Evolutionary conservation across 2,329 filamentous ascomycete species (phyloP), one percentile per base, ranked within the genome.

Genomic region (Fusarium sp.): DNA sequence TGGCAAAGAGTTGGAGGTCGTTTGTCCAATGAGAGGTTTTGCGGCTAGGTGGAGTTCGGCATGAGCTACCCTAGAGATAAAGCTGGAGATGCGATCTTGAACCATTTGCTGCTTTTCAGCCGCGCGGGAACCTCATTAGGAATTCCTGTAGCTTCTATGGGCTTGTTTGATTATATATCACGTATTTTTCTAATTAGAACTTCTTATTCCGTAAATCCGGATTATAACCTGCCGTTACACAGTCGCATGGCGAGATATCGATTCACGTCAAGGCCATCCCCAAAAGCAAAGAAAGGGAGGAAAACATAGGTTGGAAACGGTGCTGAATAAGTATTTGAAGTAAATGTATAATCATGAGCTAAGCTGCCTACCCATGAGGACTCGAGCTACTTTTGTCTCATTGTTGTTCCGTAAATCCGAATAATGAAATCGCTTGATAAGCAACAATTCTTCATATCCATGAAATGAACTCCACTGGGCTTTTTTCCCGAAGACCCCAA

Each of bases 11-110:
- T 52, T 74, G 45, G 61, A n/a, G 48, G 54, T 41, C 39, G 43
- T 45, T 41, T 65, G 48, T 64, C 73, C 73, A 75, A 70, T 75
- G 56, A 56, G 48, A 41, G 16, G 16, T 33, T 50, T 20, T 37
- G 56, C 20, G 35, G 10, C 31, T 50, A 65, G 48, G 73, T 76
- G 73, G 73, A 69, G 73, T 62, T 70, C 60, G 59, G 4, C 16
- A 10, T 13, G 20, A 16, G 33, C n/a, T 66, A 66, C 64, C 64
- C 64, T 66, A 33, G 27, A 62, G 54, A 6, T 18, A 4, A 14
- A 14, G 18, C 4, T 6, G 9, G 22, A 29, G 3, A n/a, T 6
- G 22, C 1, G 35, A 39, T n/a, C 8, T 35, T 6, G 11, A 14
- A 7, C 9, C 8, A 22, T 20, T 11, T 20, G 14, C 16, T 29